Evolutionary conservation across 2,329 filamentous ascomycete genomes (phyloP), one percentile per base, ranked within the genome.

Genomic region (Ceratocystiopsis minuta): DNA sequence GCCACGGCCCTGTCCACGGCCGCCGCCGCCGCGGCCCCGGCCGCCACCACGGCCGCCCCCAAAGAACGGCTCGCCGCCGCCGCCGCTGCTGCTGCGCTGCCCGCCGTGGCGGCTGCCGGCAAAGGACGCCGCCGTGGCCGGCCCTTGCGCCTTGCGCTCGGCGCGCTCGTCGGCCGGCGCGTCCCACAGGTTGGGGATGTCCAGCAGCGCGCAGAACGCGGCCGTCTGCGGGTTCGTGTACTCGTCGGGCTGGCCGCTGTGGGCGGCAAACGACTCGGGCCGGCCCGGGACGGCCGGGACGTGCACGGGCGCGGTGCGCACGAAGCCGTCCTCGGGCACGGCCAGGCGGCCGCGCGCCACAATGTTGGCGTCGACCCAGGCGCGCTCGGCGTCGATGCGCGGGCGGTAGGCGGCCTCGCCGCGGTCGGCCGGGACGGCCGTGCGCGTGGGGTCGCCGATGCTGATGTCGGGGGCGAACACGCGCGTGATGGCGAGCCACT

Each of bases 401-500:
- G 70, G 64, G 4, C 57, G 58, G 56, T 94, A 94, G 40, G 69
- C 60, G 3, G 65, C 70, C 56, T 92, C 75, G 16, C 82, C 81
- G 20, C 72, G 63, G 53, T 92, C 68, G 2, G 62, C 56, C 0
- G 79, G 67, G 0, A 70, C 59, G 34, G 60, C 57, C 2, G 37
- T 58, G 34, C 60, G 57, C 1, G 70, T 67, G 9, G 60, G 55
- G 65, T 34, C 65, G 44, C 83, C 81, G 34, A 88, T 62, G 2
- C 63, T 59, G 2, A 90, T 65, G 35, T 74, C 67, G 3, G 65
- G 52, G 35, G 81, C 74, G 54, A 96, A 92, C 9, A 77, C 79
- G 36, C 88, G 80, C 13, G 79, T 87, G 48, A 98, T 95, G 36
- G 90, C 81, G 9, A 98, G 75, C 88, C 88, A 98, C 61, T 98